Evolutionary conservation across 352 stramenopile species (phyloP), one percentile per base, ranked within the genome.

Genomic region (Globisporangium mamillatum): DNA sequence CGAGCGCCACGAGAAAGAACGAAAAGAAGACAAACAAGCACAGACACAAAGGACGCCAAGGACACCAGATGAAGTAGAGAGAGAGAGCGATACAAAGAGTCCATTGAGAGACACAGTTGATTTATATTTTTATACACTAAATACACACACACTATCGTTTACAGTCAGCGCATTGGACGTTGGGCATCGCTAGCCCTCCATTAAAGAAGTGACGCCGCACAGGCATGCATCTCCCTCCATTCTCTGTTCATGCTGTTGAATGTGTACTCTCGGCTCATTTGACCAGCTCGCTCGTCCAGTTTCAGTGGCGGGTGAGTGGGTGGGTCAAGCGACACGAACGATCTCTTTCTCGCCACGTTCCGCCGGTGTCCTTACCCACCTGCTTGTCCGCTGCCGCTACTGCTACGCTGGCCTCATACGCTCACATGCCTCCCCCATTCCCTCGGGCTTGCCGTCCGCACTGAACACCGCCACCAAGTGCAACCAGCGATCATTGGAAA

Each of bases 71-170:
- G 27, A 60, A 46, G 55, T 60, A 62, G 56, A 62, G 56, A 62
- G 56, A 62, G 25, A 60, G 54, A 46, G 27, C 27, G 27, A 32
- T 60, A 60, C 55, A 60, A 22, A 52, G 38, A 22, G 44, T 52
- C 44, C 44, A 52, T 52, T 22, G 44, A 52, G 44, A 52, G 18
- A 46, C 38, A 62, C 56, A 55, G 41, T 62, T 50, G 56, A 62
- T 62, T 62, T 48, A 62, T 62, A 32, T 41, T 27, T 38, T 50
- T 61, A 46, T 36, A 48, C 44, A 52, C 44, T 50, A 50, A 48
- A 62, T 62, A 62, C 56, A 62, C n/a, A 32, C 27, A 32, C 27
- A 56, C 38, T 50, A 52, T 2, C 44, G 44, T 29, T 34, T 24
- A 44, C 38, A 27, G 20, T 20, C 44, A 27, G 22, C 38, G 22